Evolutionary conservation across 2,329 filamentous ascomycete species (phyloP), one percentile per base, ranked within the genome.

Genomic region (Cordyceps cicadae): DNA sequence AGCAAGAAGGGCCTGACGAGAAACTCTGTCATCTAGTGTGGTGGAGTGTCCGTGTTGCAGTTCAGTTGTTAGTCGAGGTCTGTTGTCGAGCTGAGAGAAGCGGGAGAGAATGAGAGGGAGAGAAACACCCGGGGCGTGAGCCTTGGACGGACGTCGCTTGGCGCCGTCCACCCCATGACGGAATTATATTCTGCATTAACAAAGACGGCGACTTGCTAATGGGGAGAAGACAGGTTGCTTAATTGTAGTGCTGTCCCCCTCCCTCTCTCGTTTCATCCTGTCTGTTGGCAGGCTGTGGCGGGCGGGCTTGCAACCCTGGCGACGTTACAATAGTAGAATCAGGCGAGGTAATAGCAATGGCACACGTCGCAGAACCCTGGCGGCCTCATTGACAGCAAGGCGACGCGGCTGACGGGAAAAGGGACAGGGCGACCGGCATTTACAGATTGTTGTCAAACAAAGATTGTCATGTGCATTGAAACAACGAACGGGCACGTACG

Each of bases 301-400:
- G 24, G 24, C 24, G 24, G 24, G 45, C 15, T 37, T 11, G 21
- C 26, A 15, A 37, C 41, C 32, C 15, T 17, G 45, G 34, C 15
- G 32, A 57, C 54, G 54, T 57, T 57, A 57, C 54, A 57, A 32
- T 57, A 56, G 17, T 19, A 56, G n/a, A 39, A 41, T 12, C 29
- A 12, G 29, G 41, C n/a, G n/a, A 3, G 39, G 52, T 17, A 24
- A 54, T 54, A 51, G 52, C 24, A 24, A 54, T 54, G 34, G 5
- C 15, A 51, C 8, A 5, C 50, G 26, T 17, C 45, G 8, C 21
- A n/a, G 11, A 17, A n/a, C 43, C 14, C n/a, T 14, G 53, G 53
- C 39, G 53, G 53, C 53, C 24, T 54, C 53, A 19, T 37, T 52
- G 8, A 21, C 14, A 52, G 19, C 34, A 26, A 2, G 37, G 19